These are phyloP conservation scores for Penstemon barbatus DNA, from an alignment of 257 asterid genomes.

Conservation along the genomic window DNA sequence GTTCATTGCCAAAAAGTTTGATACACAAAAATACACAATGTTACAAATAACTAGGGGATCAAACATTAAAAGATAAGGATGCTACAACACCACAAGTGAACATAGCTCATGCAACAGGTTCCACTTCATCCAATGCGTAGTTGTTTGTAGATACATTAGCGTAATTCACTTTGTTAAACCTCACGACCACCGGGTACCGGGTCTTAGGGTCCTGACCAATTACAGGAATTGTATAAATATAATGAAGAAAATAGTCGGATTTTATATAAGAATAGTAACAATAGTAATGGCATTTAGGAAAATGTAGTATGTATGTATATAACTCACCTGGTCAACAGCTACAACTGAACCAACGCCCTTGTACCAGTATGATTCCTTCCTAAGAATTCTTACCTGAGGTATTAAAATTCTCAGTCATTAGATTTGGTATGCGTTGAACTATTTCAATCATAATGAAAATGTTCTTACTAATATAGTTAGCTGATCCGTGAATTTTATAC, in stretches of 20 bases:
- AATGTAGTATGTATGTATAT: neutral
- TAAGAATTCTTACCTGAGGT: constrained; percentile 53
- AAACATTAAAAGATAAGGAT: too few relatives aligned
- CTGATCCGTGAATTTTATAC: too few relatives aligned
- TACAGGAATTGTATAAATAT: too few relatives aligned
- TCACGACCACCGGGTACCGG: constrained; percentile 56
- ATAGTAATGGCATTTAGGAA: too few relatives aligned
- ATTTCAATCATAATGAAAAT: neutral
- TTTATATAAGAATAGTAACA: too few relatives aligned
- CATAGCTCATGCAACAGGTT: constrained; percentile 33
- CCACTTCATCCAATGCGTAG: constrained; percentile 54
- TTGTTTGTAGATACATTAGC: constrained; percentile 62
- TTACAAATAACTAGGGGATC: too few relatives aligned
- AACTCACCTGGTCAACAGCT: constrained; percentile 55
- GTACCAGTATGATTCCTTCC: constrained; percentile 63
- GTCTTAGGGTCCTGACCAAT: too few relatives aligned
- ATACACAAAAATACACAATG: too few relatives aligned
- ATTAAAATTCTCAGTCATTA: neutral
- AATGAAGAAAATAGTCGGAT: too few relatives aligned
- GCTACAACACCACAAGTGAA: too few relatives aligned
- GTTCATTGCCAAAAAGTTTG: too few relatives aligned
- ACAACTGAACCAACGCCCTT: constrained; percentile 65
- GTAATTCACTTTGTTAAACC: constrained; percentile 59
- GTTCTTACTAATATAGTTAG: too few relatives aligned
- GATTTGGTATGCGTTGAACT: neutral